Base-by-base conservation (phyloP, 129 eudicot species). In the Escallonia rubra region DNA sequence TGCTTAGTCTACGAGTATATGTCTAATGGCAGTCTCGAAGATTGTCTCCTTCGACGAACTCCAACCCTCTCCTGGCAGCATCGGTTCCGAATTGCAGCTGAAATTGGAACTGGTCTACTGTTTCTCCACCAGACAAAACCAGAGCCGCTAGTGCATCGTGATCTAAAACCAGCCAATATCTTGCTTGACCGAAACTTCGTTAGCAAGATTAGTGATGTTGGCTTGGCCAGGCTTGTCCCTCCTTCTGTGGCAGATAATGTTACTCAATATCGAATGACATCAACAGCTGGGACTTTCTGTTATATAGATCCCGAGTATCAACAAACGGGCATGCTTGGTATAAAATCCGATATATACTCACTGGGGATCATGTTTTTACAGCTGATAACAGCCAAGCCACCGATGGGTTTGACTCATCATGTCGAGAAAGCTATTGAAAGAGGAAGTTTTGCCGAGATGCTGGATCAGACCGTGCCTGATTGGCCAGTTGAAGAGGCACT, bases 121-220 rank as follows among this genome's bases (percentile, higher is more conserved):
- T 87, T 87, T 65, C 90, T 87, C 74, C 95, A 87, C 75, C 87
- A 83, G 53, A 83, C 88, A 13, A 83, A 87, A 46, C 95, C 90
- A 1, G 95, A 87, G 64, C 95, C 95, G 0, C 69, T 87, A 43
- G 95, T 87, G 44, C 90, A 85, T 16, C 90, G 87, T 12, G 90
- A 85, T 78, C 73, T 85, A 7, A 85, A 85, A 65, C 89, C 95
- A 0, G 95, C 82, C 4, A 87, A 87, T 73, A 87, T 83, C 58
- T 86, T 87, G 23, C 79, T 87, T 0, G 85, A 87, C 72, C 63
- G 55, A 39, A 75, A 87, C 80, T 78, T 61, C 0, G 83, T 76
- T 43, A 71, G 87, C 69, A 86, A 86, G 58, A 83, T 86, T 56
- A 63, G 89, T 49, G 94, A 86, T 45, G 94, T 86, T 49, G 94